Conservation (phyloP, 2,329 filamentous ascomycete genomes). For the Cordyceps fumosorosea region DNA sequence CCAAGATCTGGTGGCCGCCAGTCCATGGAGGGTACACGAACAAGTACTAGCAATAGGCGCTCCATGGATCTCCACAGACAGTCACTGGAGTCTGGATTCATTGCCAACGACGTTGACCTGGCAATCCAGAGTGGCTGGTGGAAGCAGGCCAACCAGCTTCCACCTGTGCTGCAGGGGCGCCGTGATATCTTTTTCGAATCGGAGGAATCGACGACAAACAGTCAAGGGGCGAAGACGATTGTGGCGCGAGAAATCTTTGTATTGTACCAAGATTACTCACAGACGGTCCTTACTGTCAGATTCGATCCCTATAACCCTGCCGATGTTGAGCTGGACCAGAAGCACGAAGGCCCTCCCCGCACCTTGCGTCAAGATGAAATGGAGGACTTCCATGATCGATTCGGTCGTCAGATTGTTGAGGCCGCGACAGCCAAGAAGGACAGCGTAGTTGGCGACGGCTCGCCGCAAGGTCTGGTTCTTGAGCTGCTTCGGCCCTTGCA, state of each 20-base stretch:
- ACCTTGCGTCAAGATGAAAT: conserved; percentile 86
- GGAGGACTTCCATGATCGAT: conserved; percentile 75
- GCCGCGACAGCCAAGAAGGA: conserved; percentile 67
- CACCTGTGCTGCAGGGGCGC: conserved; percentile 74
- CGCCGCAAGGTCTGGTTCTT: conserved; percentile 67
- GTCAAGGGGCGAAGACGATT: conserved; percentile 61
- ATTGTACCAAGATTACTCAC: conserved; percentile 94
- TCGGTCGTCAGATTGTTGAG: conserved; percentile 71
- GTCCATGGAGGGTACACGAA: conserved; percentile 32
- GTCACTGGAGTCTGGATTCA: conserved; percentile 71
- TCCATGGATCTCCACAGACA: conserved; percentile 74
- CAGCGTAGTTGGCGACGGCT: conserved; percentile 76
- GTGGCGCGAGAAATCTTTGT: conserved; percentile 78
- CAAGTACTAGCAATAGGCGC: conserved; percentile 37
- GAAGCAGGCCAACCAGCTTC: conserved; percentile 71
- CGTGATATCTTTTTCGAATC: conserved; percentile 78
- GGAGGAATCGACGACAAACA: conserved; percentile 66
- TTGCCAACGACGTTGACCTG: conserved; percentile 82
- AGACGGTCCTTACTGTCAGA: conserved; percentile 76
- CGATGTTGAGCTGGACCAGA: conserved; percentile 73
- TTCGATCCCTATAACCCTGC: conserved; percentile 70
- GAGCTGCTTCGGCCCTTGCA: conserved; percentile 70
- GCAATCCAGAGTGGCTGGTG: conserved; percentile 75
- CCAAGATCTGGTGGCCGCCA: conserved; percentile 22
- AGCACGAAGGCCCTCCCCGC: conserved; percentile 76